Evolutionary conservation across 768 basidiomycete genomes (phyloP), one percentile per base, ranked within the genome.

Genomic region (Vishniacozyma victoriae): DNA sequence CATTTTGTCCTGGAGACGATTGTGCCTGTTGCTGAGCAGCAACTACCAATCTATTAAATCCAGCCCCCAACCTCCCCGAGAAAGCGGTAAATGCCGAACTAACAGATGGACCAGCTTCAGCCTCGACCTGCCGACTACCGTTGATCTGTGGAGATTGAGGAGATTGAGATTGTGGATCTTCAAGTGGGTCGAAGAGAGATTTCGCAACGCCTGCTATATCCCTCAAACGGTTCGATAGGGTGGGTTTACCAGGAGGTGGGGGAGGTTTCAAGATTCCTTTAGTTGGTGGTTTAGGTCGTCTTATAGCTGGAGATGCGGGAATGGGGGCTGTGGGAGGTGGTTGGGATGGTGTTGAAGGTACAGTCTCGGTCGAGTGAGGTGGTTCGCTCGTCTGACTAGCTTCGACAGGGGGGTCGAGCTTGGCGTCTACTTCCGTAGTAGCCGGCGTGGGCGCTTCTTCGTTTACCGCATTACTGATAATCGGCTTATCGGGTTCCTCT

Each of bases 201-300:
- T 45, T 46, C 15, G 59, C 57, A 33, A 62, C 63, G 16, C 67
- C 57, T 5, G 64, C 69, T 6, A 67, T 59, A 41, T 73, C 70
- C 22, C 69, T 52, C 5, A 72, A 55, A 13, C 69, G 59, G 22
- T 65, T 65, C 2, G 56, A 52, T 13, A 72, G 52, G 13, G 67
- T 67, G 1, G 69, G 67, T 49, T 70, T 73, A 11, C 64, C 53
- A 35, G 71, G 67, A 9, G 67, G 70, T 5, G 64, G 68, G 7
- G 72, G 63, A 0, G 72, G 71, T 54, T 73, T 73, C 35, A 73
- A 66, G 27, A 73, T 73, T 1, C 71, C 71, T 47, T 62, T 70
- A 29, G 63, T 71, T 0, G 72, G 72, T 27, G 64, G 69, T 25
- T 60, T 61, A 0, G 66, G 69, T 12, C 67, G 62, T 16, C 63